A percentile compares a stretch with the other conserved stretches of the same genome.
phyloP scores from a whole-genome alignment of 768 basidiomycete genomes.

The Auricularia sp. region DNA sequence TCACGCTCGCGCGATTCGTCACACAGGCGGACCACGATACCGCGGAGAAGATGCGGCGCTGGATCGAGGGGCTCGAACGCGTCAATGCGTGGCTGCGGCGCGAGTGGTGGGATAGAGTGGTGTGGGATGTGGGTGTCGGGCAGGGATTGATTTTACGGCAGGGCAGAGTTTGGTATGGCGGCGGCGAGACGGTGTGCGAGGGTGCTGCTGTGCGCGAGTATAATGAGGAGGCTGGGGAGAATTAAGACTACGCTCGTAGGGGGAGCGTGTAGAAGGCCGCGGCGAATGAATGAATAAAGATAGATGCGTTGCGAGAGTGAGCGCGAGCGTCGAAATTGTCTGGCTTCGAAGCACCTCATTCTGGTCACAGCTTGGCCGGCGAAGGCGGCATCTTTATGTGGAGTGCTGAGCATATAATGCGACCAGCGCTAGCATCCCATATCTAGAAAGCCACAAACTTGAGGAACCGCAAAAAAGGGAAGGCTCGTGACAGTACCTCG shows the following conservation, averaged over 20 bases:
- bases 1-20: not conserved
- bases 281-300: too few species aligned
- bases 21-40: not conserved
- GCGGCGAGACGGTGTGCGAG: not conserved
- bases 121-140: not conserved
- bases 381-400: not conserved
- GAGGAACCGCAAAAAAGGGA: not conserved
- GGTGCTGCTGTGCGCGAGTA: not conserved
- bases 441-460: not conserved
- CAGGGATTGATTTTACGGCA: not conserved
- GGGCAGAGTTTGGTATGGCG: not conserved
- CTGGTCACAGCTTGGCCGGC: not conserved
- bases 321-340: too few species aligned
- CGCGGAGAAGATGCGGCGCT: not conserved
- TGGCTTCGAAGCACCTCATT: too few species aligned
- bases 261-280: too few species aligned
- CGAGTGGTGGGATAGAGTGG: not conserved
- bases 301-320: too few species aligned
- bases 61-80: not conserved
- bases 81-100: conserved; percentile 1
- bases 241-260: too few species aligned
- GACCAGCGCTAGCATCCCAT: not conserved
- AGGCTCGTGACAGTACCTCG: not conserved
- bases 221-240: too few species aligned
- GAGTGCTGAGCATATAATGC: not conserved